These are phyloP conservation scores for Urtica urens DNA, from an alignment of 306 rosid genomes.

Conservation along the genomic window DNA sequence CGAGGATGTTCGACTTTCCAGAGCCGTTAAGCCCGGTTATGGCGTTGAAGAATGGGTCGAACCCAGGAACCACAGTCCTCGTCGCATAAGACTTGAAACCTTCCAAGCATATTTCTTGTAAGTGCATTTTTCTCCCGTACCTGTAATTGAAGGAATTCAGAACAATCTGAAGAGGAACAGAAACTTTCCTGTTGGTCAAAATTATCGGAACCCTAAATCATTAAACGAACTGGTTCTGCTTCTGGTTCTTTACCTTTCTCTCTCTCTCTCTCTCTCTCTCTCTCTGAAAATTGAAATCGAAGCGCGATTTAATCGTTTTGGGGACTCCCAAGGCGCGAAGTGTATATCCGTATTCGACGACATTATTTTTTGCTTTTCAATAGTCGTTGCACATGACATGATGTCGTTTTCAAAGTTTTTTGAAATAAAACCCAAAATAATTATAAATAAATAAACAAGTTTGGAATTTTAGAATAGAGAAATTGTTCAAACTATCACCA, in stretches of 20 bases:
- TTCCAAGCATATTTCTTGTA: slow-evolving; percentile 80
- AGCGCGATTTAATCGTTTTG: slow-evolving; percentile 2
- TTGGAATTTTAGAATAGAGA: too few relatives aligned
- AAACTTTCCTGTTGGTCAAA: not conserved
- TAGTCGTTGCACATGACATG: too few relatives aligned
- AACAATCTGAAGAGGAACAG: not conserved
- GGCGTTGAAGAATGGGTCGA: slow-evolving; percentile 83
- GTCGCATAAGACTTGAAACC: slow-evolving; percentile 98
- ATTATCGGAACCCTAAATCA: not conserved
- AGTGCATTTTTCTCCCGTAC: slow-evolving; percentile 30
- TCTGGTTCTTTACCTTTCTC: too few relatives aligned
- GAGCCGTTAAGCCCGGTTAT: slow-evolving; percentile 91
- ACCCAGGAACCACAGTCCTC: slow-evolving; percentile 80
- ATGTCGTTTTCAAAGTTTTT: too few relatives aligned
- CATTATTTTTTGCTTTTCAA: not conserved
- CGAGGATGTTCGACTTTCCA: slow-evolving; percentile 90
- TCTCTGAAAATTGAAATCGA: not conserved
- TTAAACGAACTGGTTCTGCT: not conserved
- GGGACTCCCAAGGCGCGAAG: slow-evolving; percentile 4
- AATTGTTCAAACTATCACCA: too few relatives aligned
- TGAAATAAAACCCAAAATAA: too few relatives aligned
- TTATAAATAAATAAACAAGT: too few relatives aligned
- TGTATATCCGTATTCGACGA: too few relatives aligned
- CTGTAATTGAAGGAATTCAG: not conserved
- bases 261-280: slow-evolving; percentile 4